These are phyloP conservation scores for Colletotrichum chlorophyti DNA, from an alignment of 2,329 filamentous ascomycete species.

Conservation along the genomic window DNA sequence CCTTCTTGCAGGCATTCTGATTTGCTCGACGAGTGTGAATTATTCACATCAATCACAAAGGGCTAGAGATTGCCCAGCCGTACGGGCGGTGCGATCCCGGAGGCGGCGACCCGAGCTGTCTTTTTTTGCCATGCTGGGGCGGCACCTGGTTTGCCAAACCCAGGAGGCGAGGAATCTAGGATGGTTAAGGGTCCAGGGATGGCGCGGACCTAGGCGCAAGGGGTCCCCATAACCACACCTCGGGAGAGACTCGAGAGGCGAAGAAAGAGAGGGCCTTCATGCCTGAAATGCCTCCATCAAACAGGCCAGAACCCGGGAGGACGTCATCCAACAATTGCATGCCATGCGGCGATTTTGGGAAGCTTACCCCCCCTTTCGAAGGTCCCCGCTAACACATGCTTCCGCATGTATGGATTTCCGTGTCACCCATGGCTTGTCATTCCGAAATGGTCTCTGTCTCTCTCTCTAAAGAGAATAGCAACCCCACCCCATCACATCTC, in stretches of 20 bases:
- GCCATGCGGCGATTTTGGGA: constrained; percentile 3
- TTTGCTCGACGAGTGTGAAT: constrained; percentile 17
- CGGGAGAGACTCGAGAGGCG: constrained; percentile 19
- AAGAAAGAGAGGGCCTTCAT: too few species aligned
- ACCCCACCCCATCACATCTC: constrained; percentile 3
- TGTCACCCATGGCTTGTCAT: neutral
- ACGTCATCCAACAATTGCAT: constrained; percentile 26
- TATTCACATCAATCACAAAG: constrained; percentile 26
- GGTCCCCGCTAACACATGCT: constrained; percentile 24
- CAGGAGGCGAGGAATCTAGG: neutral
- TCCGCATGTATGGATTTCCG: constrained; percentile 17
- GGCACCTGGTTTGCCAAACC: too few species aligned
- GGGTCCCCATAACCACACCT: constrained; percentile 22
- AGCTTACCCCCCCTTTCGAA: neutral
- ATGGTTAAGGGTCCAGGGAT: constrained; percentile 2
- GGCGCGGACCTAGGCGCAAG: neutral
- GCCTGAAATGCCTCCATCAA: constrained; percentile 22
- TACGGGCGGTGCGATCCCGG: constrained; percentile 26
- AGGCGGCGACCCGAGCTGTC: constrained; percentile 20
- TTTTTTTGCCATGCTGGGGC: neutral
- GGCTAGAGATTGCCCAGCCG: constrained; percentile 8
- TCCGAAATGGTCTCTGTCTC: neutral
- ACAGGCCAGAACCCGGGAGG: constrained; percentile 21
- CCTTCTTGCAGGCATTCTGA: constrained; percentile 24
- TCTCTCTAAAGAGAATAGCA: constrained; percentile 1